phyloP scores from a whole-genome alignment of 495 filamentous ascomycete genomes.

The Penicillium canariense region DNA sequence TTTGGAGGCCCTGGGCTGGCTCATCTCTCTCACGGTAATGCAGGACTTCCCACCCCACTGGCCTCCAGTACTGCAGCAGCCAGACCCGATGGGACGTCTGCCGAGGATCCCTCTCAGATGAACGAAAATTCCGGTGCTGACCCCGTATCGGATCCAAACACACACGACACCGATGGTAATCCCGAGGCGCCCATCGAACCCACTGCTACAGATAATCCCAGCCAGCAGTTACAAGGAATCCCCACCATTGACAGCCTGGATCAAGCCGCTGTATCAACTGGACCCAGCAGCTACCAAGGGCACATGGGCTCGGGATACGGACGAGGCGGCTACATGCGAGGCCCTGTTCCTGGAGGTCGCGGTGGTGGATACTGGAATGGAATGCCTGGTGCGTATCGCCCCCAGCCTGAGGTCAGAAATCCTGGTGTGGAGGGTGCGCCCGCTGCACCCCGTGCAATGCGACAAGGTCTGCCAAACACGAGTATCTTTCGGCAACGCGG shows the following conservation, averaged over 20 bases:
- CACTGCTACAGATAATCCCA: conserved; percentile 8
- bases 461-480: conserved; percentile 79
- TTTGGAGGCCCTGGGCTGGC: conserved; percentile 40
- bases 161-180: conserved; percentile 10
- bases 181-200: conserved; percentile 22
- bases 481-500: conserved; percentile 52
- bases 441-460: conserved; percentile 89
- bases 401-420: conserved; percentile 44
- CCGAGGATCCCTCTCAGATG: conserved; percentile 5
- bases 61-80: neutral
- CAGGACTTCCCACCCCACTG: conserved; percentile 21
- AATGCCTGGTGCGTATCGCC: conserved; percentile 20
- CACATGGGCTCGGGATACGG: conserved; percentile 35
- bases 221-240: conserved; percentile 39
- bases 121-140: conserved; percentile 16
- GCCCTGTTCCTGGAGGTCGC: conserved; percentile 18
- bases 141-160: conserved; percentile 9
- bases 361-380: conserved; percentile 31
- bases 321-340: conserved; percentile 38
- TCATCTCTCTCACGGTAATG: conserved; percentile 39
- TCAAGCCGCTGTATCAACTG: conserved; percentile 20
- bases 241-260: conserved; percentile 48
- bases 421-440: conserved; percentile 77
- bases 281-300: conserved; percentile 22
- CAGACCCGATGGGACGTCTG: neutral